Evolutionary conservation across 164 flowering plant species (phyloP).

Genomic region (Annona cherimola): DNA sequence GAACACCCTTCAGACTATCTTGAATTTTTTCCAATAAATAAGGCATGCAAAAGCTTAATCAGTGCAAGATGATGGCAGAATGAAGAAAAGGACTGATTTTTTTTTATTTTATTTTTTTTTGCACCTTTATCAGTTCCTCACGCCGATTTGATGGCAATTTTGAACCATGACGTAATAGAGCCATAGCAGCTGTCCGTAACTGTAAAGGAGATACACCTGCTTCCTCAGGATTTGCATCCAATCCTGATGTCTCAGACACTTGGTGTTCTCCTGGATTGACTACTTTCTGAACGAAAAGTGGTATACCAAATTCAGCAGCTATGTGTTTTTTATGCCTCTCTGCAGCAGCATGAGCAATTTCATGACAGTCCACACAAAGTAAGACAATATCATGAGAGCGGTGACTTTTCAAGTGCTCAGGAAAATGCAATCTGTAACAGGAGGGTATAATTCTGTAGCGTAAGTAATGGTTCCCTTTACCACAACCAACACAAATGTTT

Average conservation of each 20-base stretch:
- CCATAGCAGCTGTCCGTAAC: constrained; percentile 92
- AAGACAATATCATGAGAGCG: constrained; percentile 99
- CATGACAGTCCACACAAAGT: constrained; percentile 97
- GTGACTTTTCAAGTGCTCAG: constrained; percentile 97
- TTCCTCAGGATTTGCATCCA: constrained; percentile 28
- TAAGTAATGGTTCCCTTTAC: constrained; percentile 83
- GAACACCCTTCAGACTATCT: no score
- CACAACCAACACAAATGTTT: constrained; percentile 97
- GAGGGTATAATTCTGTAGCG: constrained; percentile 95
- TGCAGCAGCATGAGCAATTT: constrained; percentile 94
- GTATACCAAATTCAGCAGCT: constrained; percentile 75
- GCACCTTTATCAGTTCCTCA: constrained; percentile 76
- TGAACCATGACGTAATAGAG: constrained; percentile 84
- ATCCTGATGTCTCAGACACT: constrained; percentile 21
- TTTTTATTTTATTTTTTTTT: neutral
- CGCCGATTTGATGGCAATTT: constrained; percentile 82
- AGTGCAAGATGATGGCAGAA: neutral
- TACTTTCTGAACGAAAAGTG: constrained; percentile 71
- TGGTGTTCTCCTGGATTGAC: constrained; percentile 36
- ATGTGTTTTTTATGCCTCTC: constrained; percentile 75
- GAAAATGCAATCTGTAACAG: constrained; percentile 97
- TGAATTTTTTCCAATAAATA: no score
- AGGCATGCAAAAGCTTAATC: neutral
- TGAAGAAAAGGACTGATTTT: neutral
- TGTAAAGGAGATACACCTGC: constrained; percentile 88